Evolutionary conservation across 2,329 filamentous ascomycete genomes (phyloP), one percentile per base, ranked within the genome.

Genomic region (Karstenula rhodostoma): DNA sequence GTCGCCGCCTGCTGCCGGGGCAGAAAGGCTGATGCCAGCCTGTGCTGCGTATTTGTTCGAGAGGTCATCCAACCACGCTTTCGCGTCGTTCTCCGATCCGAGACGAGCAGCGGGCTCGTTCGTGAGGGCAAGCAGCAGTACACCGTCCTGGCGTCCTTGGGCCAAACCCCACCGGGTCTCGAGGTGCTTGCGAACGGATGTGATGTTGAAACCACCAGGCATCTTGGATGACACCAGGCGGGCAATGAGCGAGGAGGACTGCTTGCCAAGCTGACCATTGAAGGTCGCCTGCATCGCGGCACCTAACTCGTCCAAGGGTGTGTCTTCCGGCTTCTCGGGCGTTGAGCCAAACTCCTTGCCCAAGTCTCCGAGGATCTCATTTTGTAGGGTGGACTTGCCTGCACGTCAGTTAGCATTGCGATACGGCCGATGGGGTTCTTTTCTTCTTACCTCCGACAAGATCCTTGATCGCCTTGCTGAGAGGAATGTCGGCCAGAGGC

Each of bases 181-280:
- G 47, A 99, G 83, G 76, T 99, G 96, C 82, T 99, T 99, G 73
- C 95, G 88, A 49, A 96, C 92, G 13, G 93, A 86, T 74, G 94
- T 98, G 78, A 98, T 98, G 79, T 98, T 99, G 87, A 99, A 99
- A 64, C 95, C 95, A 83, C 94, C 95, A 50, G 95, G 95, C 95
- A 99, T 99, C 83, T 99, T 99, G 32, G 95, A 97, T 1, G 95
- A 98, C 46, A 99, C 95, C 77, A 99, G 84, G 69, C 95, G 90
- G 52, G 95, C 95, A 78, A 99, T 90, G 59, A 99, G 87, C 2
- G 94, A 96, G 56, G 92, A 90, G 0, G 95, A 96, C 71, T 97
- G 94, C 82, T 99, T 99, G 79, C 95, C 95, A 63, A 99, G 88
- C 82, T 97, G 94, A 70, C 95, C 95, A 81, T 97, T 95, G 83